Evolutionary conservation across 1,139 yeast genomes (phyloP).

Genomic region (Hemisphaericaspora subhashii): DNA sequence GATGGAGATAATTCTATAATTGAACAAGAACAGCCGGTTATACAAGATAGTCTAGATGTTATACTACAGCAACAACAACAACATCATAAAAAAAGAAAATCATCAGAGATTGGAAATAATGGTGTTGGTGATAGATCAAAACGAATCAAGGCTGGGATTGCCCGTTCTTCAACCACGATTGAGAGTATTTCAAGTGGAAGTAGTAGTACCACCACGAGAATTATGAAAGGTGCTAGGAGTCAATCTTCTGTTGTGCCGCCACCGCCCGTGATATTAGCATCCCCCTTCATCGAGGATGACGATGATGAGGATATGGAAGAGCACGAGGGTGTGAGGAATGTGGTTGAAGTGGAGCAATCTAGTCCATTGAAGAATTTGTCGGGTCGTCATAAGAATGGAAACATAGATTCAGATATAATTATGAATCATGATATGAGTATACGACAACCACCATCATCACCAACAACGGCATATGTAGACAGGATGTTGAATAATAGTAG

Average conservation of each 20-base stretch:
- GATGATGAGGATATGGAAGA: not conserved
- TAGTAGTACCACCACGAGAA: not conserved
- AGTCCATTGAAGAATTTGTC: constrained; percentile 1
- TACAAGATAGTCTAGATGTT: constrained; percentile 13
- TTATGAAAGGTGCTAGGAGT: constrained; percentile 6
- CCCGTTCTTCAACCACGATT: not conserved
- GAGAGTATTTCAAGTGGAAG: not conserved
- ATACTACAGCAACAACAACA: too few species aligned
- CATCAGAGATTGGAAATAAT: constrained; percentile 2
- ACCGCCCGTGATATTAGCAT: constrained; percentile 15
- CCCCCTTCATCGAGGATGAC: constrained; percentile 11
- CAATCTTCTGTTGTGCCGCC: too few species aligned
- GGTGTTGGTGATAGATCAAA: too few species aligned
- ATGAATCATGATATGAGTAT: constrained; percentile 7
- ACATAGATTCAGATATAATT: not conserved
- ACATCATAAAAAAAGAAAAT: constrained; percentile 11
- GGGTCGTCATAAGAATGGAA: too few species aligned
- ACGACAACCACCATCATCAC: constrained; percentile 6
- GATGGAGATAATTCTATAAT: constrained; percentile 13
- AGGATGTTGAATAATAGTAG: not conserved
- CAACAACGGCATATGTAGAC: constrained; percentile 3
- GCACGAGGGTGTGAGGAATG: not conserved
- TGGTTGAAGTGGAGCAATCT: not conserved
- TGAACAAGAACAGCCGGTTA: constrained; percentile 16
- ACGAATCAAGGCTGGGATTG: constrained; percentile 3